phyloP scores from a whole-genome alignment of 2,329 filamentous ascomycete species.

The Fusarium sp. region DNA sequence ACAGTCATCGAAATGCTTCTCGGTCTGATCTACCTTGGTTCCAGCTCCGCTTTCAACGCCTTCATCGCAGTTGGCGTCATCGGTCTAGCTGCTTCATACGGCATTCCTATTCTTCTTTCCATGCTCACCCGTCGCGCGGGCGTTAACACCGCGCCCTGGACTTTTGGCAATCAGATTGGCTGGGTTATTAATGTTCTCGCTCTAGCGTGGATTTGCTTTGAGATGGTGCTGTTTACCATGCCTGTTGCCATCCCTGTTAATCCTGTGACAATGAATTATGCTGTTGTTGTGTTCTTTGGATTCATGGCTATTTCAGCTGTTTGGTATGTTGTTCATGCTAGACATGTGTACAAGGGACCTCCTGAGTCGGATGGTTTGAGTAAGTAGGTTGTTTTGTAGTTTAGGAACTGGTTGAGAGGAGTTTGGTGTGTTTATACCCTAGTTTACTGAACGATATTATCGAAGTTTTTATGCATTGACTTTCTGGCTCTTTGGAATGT shows the following conservation, averaged over 20 bases:
- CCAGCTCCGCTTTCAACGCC: slow-evolving; percentile 79
- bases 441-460: background rate
- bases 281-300: slow-evolving; percentile 73
- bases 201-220: slow-evolving; percentile 75
- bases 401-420: background rate
- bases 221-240: slow-evolving; percentile 83
- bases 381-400: background rate
- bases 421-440: background rate
- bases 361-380: slow-evolving; percentile 41
- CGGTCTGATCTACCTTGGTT: slow-evolving; percentile 83
- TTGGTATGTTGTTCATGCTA: slow-evolving; percentile 70
- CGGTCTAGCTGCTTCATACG: slow-evolving; percentile 80
- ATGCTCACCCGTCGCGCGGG: slow-evolving; percentile 72
- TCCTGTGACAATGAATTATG: slow-evolving; percentile 73
- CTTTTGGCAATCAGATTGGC: slow-evolving; percentile 73
- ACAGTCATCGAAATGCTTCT: slow-evolving; percentile 76
- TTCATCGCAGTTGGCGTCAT: slow-evolving; percentile 86
- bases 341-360: slow-evolving; percentile 45
- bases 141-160: slow-evolving; percentile 73
- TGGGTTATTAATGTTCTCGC: slow-evolving; percentile 75
- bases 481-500: too few relatives aligned
- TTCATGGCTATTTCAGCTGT: slow-evolving; percentile 69
- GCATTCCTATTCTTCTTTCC: slow-evolving; percentile 78
- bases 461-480: too few relatives aligned
- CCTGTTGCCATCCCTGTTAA: slow-evolving; percentile 71